These are phyloP conservation scores for Aquilaria yunnanensis DNA, from an alignment of 345 rosid genomes.

Conservation along the genomic window DNA sequence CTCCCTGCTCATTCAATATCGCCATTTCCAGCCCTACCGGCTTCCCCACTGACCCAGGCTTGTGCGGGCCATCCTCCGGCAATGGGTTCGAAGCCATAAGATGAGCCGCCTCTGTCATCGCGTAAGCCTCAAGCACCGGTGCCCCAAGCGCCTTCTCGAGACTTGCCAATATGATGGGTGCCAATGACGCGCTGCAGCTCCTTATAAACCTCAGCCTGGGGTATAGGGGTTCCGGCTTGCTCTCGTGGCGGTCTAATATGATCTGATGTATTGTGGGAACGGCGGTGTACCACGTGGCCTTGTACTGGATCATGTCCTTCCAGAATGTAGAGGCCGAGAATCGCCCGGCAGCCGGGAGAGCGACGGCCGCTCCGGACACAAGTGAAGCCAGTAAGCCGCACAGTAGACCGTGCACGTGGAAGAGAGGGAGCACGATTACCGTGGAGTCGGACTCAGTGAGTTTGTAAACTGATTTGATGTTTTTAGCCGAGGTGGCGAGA, in stretches of 20 bases:
- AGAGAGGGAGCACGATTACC: conserved; percentile 55
- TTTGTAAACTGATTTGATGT: conserved; percentile 53
- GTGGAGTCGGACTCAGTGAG: conserved; percentile 55
- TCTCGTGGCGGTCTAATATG: conserved; percentile 53
- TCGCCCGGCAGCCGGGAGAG: conserved; percentile 56
- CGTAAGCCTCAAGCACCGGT: conserved; percentile 78
- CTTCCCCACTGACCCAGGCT: conserved; percentile 64
- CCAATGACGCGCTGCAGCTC: conserved; percentile 76
- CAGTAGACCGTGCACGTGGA: conserved; percentile 63
- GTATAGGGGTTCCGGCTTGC: conserved; percentile 44
- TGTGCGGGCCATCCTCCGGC: conserved; percentile 48
- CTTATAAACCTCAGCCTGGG: conserved; percentile 56
- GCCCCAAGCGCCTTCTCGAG: conserved; percentile 53
- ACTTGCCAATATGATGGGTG: conserved; percentile 48
- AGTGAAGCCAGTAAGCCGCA: conserved; percentile 61
- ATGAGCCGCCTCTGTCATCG: conserved; percentile 75
- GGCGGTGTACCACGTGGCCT: conserved; percentile 71
- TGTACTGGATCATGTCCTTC: conserved; percentile 43
- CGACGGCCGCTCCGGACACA: conserved; percentile 46
- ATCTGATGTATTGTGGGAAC: conserved; percentile 77
- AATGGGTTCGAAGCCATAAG: conserved; percentile 66
- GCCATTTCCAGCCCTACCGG: conserved; percentile 67
- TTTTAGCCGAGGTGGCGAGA: conserved; percentile 47
- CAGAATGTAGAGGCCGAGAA: conserved; percentile 69
- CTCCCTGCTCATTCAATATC: conserved; percentile 48